phyloP scores from a whole-genome alignment of 2,329 filamentous ascomycete genomes.

The Colletotrichum lindemuthianum region DNA sequence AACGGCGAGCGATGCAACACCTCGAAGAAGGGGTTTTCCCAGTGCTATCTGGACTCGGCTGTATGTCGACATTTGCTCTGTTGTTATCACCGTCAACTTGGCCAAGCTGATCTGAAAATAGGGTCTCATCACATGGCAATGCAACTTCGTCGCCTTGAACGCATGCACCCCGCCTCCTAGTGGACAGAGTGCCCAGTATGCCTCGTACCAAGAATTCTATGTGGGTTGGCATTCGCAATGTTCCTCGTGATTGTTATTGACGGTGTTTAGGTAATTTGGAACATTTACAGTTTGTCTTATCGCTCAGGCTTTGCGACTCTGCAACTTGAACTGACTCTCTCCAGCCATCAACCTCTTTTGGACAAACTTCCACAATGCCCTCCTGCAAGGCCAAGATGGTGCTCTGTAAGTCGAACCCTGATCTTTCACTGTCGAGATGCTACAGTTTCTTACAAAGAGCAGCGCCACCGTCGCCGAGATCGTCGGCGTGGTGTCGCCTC shows the following conservation, averaged over 20 bases:
- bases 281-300: slow-evolving; percentile 12
- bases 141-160: slow-evolving; percentile 19
- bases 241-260: no score
- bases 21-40: slow-evolving; percentile 6
- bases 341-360: slow-evolving; percentile 19
- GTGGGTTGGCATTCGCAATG: slow-evolving; percentile 1
- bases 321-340: background rate
- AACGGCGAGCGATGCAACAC: slow-evolving; percentile 13
- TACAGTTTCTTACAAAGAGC: background rate
- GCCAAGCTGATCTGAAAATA: background rate
- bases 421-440: background rate
- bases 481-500: slow-evolving; percentile 8
- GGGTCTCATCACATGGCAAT: slow-evolving; percentile 22
- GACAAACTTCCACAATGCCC: slow-evolving; percentile 21
- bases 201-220: slow-evolving; percentile 15
- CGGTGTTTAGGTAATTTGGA: slow-evolving; percentile 17
- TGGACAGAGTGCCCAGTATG: slow-evolving; percentile 3
- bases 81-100: background rate
- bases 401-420: background rate
- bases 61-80: background rate
- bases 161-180: slow-evolving; percentile 22
- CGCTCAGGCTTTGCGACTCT: no score
- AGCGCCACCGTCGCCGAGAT: slow-evolving; percentile 22
- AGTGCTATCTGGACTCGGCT: slow-evolving; percentile 20
- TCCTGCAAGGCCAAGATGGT: slow-evolving; percentile 13